These are phyloP conservation scores for Omphalotus olearius DNA, from an alignment of 1,284 basidiomycete genomes.

Conservation along the genomic window DNA sequence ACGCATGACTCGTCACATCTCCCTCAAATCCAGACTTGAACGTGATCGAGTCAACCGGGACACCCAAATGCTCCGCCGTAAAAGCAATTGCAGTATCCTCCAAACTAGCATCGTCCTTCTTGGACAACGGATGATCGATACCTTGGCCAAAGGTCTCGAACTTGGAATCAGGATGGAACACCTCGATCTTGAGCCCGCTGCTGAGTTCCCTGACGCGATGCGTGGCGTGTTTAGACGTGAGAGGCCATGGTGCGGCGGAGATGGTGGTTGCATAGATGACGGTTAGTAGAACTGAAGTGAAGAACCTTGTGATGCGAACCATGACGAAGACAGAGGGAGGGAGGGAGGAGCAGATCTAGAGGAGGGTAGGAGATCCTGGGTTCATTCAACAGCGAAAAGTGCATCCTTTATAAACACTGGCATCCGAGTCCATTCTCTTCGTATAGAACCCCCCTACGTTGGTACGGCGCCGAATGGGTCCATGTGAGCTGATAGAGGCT, in stretches of 20 bases:
- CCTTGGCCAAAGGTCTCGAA: slow-evolving; percentile 32
- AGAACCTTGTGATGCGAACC: slow-evolving; percentile 22
- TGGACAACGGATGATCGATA: slow-evolving; percentile 22
- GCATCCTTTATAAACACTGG: too few relatives aligned
- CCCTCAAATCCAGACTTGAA: slow-evolving; percentile 23
- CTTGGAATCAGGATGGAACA: slow-evolving; percentile 29
- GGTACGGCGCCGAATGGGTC: too few relatives aligned
- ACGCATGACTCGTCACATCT: slow-evolving; percentile 27
- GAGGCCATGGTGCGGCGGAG: slow-evolving; percentile 25
- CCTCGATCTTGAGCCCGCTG: slow-evolving; percentile 24
- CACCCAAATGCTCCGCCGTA: slow-evolving; percentile 19
- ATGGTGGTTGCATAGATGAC: slow-evolving; percentile 24
- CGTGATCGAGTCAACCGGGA: slow-evolving; percentile 17
- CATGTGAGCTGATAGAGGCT: too few relatives aligned
- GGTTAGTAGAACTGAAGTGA: slow-evolving; percentile 26
- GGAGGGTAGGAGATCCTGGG: neutral
- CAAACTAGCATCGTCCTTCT: slow-evolving; percentile 18
- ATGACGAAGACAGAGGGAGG: neutral
- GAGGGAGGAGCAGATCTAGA: neutral
- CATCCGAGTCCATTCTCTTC: too few relatives aligned
- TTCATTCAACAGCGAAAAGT: too few relatives aligned
- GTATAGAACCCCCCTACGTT: too few relatives aligned
- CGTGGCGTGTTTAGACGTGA: slow-evolving; percentile 25
- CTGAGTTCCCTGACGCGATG: slow-evolving; percentile 26
- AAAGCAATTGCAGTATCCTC: slow-evolving; percentile 22